These are phyloP conservation scores for Phenoliferia sp. DNA, from an alignment of 1,284 basidiomycete species.

Conservation along the genomic window DNA sequence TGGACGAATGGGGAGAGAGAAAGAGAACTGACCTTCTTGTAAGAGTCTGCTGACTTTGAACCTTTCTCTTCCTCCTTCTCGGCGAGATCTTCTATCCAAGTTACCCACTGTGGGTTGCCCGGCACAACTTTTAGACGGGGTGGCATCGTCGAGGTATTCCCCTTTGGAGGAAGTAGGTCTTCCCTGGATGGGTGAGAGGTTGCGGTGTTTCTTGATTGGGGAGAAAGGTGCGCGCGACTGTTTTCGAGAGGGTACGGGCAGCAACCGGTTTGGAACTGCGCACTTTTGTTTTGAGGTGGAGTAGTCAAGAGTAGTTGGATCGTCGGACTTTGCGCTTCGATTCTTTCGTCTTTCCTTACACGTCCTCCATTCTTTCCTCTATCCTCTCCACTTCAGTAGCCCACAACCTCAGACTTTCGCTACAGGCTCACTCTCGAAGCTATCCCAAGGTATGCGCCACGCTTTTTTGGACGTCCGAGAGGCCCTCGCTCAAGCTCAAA, in stretches of 20 bases:
- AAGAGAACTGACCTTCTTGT: constrained; percentile 12
- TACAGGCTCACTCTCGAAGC: too few relatives aligned
- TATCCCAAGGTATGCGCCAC: too few relatives aligned
- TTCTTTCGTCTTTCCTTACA: too few relatives aligned
- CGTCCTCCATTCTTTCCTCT: too few relatives aligned
- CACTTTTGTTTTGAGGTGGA: too few relatives aligned
- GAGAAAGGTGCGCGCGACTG: background rate
- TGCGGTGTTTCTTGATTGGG: background rate
- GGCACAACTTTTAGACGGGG: background rate
- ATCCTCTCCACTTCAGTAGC: too few relatives aligned
- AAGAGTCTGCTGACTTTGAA: constrained; percentile 10
- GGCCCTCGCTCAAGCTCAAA: background rate
- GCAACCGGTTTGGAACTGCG: too few relatives aligned
- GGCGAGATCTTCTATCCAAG: constrained; percentile 21
- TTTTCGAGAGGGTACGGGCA: background rate
- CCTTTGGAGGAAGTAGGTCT: background rate
- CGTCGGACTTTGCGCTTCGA: too few relatives aligned
- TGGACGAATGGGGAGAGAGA: too few relatives aligned
- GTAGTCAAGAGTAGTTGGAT: too few relatives aligned
- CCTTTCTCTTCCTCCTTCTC: constrained; percentile 9
- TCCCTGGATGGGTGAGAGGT: background rate
- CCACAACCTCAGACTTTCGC: too few relatives aligned
- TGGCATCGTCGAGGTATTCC: background rate
- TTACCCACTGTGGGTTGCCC: constrained; percentile 29
- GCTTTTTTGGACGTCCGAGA: background rate